Evolutionary conservation across 257 asterid species (phyloP), one percentile per base, ranked within the genome.

Genomic region (Marsdenia floribunda): DNA sequence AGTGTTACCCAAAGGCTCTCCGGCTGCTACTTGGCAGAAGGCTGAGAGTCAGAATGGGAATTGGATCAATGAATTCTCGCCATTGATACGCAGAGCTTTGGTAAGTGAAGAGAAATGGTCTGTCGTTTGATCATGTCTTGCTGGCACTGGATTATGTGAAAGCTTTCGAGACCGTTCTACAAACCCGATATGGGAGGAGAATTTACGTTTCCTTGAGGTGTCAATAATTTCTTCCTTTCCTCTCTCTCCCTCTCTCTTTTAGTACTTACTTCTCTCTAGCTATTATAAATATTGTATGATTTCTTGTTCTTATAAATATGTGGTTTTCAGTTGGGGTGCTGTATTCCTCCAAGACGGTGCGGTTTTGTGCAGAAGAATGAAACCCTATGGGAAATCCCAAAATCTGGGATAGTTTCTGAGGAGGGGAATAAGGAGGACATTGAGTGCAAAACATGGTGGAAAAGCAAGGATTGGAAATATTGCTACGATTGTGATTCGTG

Each of bases 401-500:
- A 65, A 49, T 66, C 78, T 2, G 78, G 73, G 37, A 26, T 67
- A 18, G 57, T 24, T 61, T 24, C 72, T 49, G 14, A 46, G 53
- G 12, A 44, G 47, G 8, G 1, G 33, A 29, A n/a, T n/a, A n/a
- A 42, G 12, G 49, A 44, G 10, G 78, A 75, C 22, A 69, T 11
- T n/a, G 85, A 78, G 66, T 78, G 80, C 73, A 22, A 29, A 42
- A 29, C 0, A 55, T 78, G 78, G 85, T 61, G 72, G 19, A 59
- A 75, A 19, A 57, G 60, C 29, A 53, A n/a, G 40, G 54, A 33
- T n/a, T 74, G 75, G 52, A 67, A 72, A 35, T 77, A 44, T 44
- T 44, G 85, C 76, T 77, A 77, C 4, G 78, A 77, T 24, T 81
- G 82, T 72, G 82, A 81, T 47, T 81, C 85, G 4, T 77, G 85